Conservation (phyloP, 2,329 filamentous ascomycete genomes). For the Colletotrichum orchidophilum region DNA sequence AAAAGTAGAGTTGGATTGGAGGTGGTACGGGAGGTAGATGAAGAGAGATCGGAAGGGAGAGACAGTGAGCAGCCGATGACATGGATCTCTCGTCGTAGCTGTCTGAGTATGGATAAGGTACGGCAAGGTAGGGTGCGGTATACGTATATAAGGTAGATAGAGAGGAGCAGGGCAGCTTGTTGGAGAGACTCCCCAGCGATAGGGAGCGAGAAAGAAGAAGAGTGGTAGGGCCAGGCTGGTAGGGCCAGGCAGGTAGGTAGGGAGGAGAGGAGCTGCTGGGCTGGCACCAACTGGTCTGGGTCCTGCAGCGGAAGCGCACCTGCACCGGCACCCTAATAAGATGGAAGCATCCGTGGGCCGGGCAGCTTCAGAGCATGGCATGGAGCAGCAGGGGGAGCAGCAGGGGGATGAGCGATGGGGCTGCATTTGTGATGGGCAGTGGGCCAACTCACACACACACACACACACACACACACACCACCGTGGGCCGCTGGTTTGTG, state of each 20-base stretch:
- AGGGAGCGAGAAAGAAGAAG: not conserved
- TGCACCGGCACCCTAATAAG: conserved; percentile 9
- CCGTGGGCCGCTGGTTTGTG: too few relatives aligned
- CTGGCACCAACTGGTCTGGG: not conserved
- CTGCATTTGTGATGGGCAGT: not conserved
- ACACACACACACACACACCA: too few relatives aligned
- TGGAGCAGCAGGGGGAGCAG: not conserved
- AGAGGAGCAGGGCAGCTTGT: not conserved
- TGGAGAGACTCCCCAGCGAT: not conserved
- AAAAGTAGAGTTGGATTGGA: not conserved
- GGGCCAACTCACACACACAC: not conserved
- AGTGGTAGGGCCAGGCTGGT: not conserved
- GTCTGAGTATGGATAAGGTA: not conserved
- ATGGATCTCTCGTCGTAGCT: conserved; percentile 20
- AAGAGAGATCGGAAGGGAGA: not conserved
- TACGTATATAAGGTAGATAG: not conserved
- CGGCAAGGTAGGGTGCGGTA: too few relatives aligned
- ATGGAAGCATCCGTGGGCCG: conserved; percentile 11
- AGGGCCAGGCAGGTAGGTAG: not conserved
- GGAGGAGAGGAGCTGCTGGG: not conserved
- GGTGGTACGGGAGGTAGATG: not conserved
- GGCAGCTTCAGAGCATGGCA: not conserved
- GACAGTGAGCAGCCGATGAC: conserved; percentile 13
- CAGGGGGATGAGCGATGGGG: conserved; percentile 2
- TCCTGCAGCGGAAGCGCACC: conserved; percentile 7